phyloP scores from a whole-genome alignment of 1,284 basidiomycete species.

The Golubevia sp. region DNA sequence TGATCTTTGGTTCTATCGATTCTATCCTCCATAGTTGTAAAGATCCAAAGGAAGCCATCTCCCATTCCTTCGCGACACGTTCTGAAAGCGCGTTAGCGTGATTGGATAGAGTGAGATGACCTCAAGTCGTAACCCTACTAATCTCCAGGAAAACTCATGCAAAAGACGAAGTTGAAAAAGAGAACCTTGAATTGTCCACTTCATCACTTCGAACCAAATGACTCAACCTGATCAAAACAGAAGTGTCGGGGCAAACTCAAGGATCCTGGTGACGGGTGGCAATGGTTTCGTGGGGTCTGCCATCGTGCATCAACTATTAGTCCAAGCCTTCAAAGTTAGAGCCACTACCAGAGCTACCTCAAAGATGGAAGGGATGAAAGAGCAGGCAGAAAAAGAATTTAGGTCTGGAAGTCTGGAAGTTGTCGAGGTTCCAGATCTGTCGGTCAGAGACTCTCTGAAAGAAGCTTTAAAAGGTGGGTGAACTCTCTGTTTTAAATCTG shows the following conservation, averaged over 20 bases:
- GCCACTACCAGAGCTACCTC: not conserved
- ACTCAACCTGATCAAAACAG: not conserved
- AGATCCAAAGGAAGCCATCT: too few relatives aligned
- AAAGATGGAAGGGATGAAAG: not conserved
- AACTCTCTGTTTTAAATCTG: too few relatives aligned
- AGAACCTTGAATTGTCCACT: too few relatives aligned
- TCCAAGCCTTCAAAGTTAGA: slow-evolving; percentile 5
- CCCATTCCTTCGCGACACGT: too few relatives aligned
- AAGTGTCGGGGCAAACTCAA: not conserved
- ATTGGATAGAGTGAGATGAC: too few relatives aligned
- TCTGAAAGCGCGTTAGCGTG: too few relatives aligned
- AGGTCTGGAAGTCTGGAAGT: not conserved
- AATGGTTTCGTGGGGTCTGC: not conserved
- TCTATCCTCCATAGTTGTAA: too few relatives aligned
- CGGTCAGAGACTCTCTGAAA: not conserved
- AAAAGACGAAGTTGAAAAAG: too few relatives aligned
- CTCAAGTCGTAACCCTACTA: too few relatives aligned
- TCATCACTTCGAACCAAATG: not conserved
- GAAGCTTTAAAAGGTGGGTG: not conserved
- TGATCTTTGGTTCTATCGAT: too few relatives aligned
- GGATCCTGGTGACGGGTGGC: not conserved
- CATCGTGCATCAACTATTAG: not conserved
- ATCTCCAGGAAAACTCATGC: too few relatives aligned
- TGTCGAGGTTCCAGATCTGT: not conserved
- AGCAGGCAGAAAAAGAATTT: not conserved